Base-by-base conservation (phyloP, 306 rosid genomes). In the Cucumis cinereus region DNA sequence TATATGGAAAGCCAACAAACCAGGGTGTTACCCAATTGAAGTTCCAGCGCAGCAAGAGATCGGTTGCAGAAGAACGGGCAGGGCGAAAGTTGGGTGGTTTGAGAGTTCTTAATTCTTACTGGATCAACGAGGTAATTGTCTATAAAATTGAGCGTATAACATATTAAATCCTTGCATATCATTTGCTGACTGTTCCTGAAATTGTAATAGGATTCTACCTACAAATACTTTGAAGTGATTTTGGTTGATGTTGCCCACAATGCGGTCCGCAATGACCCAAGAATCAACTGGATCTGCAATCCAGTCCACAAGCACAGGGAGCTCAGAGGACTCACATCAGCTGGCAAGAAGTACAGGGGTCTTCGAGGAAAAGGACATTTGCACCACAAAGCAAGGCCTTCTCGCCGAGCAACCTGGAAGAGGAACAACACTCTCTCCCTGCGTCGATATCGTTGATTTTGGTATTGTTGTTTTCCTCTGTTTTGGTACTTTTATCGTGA, bases 51-150 rank as follows among this genome's bases (percentile, higher is more conserved):
- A 88, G 89, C 83, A 90, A 90, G 93, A 88, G 97, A 75, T 91
- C 97, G 3, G 97, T 93, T 70, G 98, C 98, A 1, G 98, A 93
- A 83, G 98, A 93, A 77, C 93, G 97, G 16, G 98, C 97, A 43
- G 98, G 98, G 2, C 78, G 98, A n/a, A 91, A 88, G 83, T 78
- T 93, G 58, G 98, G 98, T 54, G 98, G 98, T 28, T 93, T 93
- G 16, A 88, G 97, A 81, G 97, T 93, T 71, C 92, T 93, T 69
- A 93, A 93, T 22, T 93, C 98, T 0, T 93, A 93, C 78, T 93
- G 97, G 98, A 80, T 89, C 63, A 93, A 93, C 1, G 98, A 93
- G 98, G 98, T 93, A 71, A 43, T 30, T 30, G 3, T 30, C 35
- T 30, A 3, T 30, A 30, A 30, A 30, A 30, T 30, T 30, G 35